Base-by-base conservation (phyloP, 2,329 filamentous ascomycete species). In the Elsinoe fawcettii region DNA sequence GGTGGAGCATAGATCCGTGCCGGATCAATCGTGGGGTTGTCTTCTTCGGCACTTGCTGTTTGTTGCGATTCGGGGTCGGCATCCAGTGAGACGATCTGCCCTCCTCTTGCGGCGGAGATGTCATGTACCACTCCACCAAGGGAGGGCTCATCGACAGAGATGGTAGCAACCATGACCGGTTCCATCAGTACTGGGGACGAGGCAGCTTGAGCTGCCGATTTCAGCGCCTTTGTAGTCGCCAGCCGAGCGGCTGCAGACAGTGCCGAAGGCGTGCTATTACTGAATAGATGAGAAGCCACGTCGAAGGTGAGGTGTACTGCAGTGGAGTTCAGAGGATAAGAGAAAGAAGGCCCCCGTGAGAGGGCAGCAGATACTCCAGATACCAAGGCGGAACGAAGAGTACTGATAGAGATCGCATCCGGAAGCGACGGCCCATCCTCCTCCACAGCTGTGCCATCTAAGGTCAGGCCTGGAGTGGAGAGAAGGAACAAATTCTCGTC, bases 121-220 rank as follows among this genome's bases (percentile, higher is more conserved):
- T 93, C 86, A 63, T 95, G 89, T 32, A 95, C 85, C 8, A 99
- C 88, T 3, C 81, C 81, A 3, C 91, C 90, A 1, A 96, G 84
- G 5, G 82, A 85, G 5, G 80, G 79, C 71, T 96, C 92, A 54
- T 93, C 88, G 51, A 93, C 90, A 63, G 83, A 85, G 66, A 99
- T 95, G 55, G 86, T 84, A 4, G 88, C 89, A 60, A 85, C 84
- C 90, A 97, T 96, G 56, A 99, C 88, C 1, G 93, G 93, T 67
- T 99, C 93, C 74, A 97, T 86, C 37, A 99, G 76, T 1, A 80
- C 80, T 1, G 90, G 80, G 2, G 76, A 74, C 32, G 61, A 61
- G 2, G 74, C 67, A 25, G 73, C 70, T 8, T 78, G 73, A 57
- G 82, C 77, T 0, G 84, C 82, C 16, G 82, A 77, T 53, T 81